Evolutionary conservation across 768 basidiomycete species (phyloP).

Genomic region (Heimioporus sp.): DNA sequence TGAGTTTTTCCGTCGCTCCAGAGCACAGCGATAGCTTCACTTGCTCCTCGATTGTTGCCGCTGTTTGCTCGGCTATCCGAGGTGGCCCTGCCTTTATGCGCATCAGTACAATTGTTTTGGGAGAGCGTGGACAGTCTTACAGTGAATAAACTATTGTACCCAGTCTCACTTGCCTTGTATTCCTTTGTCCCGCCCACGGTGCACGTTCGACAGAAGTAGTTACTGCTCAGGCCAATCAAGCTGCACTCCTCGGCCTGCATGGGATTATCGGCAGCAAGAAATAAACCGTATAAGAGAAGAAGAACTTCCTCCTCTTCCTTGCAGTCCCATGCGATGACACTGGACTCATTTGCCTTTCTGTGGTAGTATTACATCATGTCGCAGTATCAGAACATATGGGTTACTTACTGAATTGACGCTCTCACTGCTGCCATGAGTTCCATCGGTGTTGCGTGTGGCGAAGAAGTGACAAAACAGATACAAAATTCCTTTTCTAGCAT

Average conservation of each 20-base stretch:
- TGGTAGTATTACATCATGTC: too few species aligned
- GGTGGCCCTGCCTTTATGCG: too few species aligned
- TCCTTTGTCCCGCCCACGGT: slow-evolving; percentile 26
- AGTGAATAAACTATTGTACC: slow-evolving; percentile 20
- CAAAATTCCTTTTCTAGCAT: slow-evolving; percentile 31
- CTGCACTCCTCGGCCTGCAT: slow-evolving; percentile 34
- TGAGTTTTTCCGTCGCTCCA: too few species aligned
- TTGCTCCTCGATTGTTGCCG: too few species aligned
- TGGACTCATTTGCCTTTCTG: too few species aligned
- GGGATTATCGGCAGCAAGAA: slow-evolving; percentile 31
- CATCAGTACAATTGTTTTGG: too few species aligned
- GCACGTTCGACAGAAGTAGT: slow-evolving; percentile 32
- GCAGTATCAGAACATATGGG: not conserved
- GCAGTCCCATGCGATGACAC: slow-evolving; percentile 23
- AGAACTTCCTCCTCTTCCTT: slow-evolving; percentile 17
- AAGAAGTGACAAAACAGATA: slow-evolving; percentile 30
- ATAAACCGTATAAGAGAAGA: slow-evolving; percentile 19
- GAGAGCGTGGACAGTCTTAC: too few species aligned
- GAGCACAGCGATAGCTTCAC: too few species aligned
- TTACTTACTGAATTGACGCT: slow-evolving; percentile 15
- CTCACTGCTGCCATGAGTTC: slow-evolving; percentile 30
- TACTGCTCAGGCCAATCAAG: slow-evolving; percentile 28
- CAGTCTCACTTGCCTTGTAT: slow-evolving; percentile 22
- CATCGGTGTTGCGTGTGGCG: slow-evolving; percentile 32
- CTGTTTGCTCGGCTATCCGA: too few species aligned